Conservation (phyloP, 768 basidiomycete species). For the Lactarius deliciosus region DNA sequence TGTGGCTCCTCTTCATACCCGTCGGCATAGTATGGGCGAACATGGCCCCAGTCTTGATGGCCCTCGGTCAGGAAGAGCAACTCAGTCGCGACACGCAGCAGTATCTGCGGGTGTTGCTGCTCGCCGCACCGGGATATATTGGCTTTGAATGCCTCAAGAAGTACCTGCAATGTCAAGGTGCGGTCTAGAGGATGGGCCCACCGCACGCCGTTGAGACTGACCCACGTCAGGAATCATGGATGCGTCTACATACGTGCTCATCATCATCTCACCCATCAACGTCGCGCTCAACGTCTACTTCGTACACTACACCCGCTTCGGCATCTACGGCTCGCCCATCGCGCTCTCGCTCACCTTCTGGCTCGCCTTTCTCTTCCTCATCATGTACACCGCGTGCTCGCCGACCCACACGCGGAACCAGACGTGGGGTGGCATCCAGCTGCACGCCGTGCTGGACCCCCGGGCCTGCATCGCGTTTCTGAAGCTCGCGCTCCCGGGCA, state of each 20-base stretch:
- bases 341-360: constrained; percentile 71
- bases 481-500: constrained; percentile 70
- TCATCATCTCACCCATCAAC: constrained; percentile 67
- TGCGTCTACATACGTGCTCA: constrained; percentile 62
- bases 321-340: constrained; percentile 63
- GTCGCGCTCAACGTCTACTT: constrained; percentile 55
- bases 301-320: constrained; percentile 63
- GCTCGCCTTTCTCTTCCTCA: constrained; percentile 59
- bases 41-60: constrained; percentile 59
- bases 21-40: constrained; percentile 62
- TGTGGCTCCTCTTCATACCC: constrained; percentile 66
- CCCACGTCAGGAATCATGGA: constrained; percentile 63
- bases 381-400: constrained; percentile 50
- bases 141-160: constrained; percentile 78
- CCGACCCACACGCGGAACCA: constrained; percentile 52
- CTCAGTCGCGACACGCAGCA: constrained; percentile 61
- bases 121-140: constrained; percentile 71
- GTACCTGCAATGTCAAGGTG: constrained; percentile 78
- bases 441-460: constrained; percentile 45
- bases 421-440: constrained; percentile 63
- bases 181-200: constrained; percentile 2
- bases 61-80: constrained; percentile 56
- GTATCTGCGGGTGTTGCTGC: constrained; percentile 62
- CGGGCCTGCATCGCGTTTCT: constrained; percentile 57
- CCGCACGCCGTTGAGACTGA: neutral